Percentiles rank a stretch among this genome's conserved stretches.
phyloP scores from a whole-genome alignment of 1,139 yeast genomes.

The Suhomyces kunorum region DNA sequence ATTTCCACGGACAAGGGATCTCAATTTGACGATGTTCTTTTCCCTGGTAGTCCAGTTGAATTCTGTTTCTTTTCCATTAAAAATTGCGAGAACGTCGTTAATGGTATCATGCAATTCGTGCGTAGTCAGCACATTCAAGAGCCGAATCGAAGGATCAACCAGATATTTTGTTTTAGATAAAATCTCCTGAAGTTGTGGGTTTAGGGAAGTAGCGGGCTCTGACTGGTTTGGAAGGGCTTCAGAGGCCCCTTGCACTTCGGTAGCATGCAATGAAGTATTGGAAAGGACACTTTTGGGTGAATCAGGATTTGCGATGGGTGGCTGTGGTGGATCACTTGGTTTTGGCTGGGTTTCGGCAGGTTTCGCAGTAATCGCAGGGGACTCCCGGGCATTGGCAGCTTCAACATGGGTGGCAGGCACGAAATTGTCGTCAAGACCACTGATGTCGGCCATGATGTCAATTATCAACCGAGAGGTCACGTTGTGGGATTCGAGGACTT shows the following conservation, averaged over 20 bases:
- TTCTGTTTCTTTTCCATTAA: conserved; percentile 86
- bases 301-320: too few relatives aligned
- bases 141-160: conserved; percentile 28
- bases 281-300: not conserved
- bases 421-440: conserved; percentile 9
- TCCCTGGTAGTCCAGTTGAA: conserved; percentile 83
- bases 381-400: too few relatives aligned
- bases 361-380: too few relatives aligned
- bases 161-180: conserved; percentile 23
- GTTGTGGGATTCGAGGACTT: conserved; percentile 46
- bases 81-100: conserved; percentile 32
- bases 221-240: not conserved
- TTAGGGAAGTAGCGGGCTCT: not conserved
- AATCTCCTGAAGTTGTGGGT: conserved; percentile 14
- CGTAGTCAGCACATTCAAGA: conserved; percentile 19
- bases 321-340: too few relatives aligned
- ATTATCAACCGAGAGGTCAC: conserved; percentile 32
- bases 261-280: not conserved
- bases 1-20: conserved; percentile 66
- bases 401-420: too few relatives aligned
- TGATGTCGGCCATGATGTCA: conserved; percentile 34
- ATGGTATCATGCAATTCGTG: conserved; percentile 22
- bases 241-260: not conserved
- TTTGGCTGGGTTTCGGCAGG: too few relatives aligned
- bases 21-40: conserved; percentile 52